phyloP scores from a whole-genome alignment of 352 stramenopile genomes.

The Pythium insidiosum region DNA sequence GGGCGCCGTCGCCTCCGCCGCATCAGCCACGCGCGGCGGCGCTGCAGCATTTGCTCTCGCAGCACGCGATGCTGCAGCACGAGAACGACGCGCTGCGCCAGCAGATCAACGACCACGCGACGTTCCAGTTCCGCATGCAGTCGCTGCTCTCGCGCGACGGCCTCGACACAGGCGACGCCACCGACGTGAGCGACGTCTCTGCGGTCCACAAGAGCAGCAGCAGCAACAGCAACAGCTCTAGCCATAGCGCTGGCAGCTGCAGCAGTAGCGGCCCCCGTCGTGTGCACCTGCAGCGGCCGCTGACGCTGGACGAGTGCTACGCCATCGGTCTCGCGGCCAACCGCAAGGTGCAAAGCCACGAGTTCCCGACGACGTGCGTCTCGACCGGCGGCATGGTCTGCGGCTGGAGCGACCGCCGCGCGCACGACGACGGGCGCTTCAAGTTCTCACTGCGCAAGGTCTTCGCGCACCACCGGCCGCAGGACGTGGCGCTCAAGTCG shows the following conservation, averaged over 20 bases:
- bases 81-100: slow-evolving; percentile 16
- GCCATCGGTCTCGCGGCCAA: background rate
- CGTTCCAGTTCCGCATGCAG: slow-evolving; percentile 23
- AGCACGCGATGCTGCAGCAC: slow-evolving; percentile 11
- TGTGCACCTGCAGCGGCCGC: too few relatives aligned
- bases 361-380: background rate
- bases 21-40: background rate
- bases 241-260: too few relatives aligned
- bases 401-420: slow-evolving; percentile 14
- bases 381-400: background rate
- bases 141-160: too few relatives aligned
- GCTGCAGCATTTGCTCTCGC: slow-evolving; percentile 15
- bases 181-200: background rate
- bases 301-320: slow-evolving; percentile 4
- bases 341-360: slow-evolving; percentile 8
- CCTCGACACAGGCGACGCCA: slow-evolving; percentile 7
- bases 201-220: too few relatives aligned
- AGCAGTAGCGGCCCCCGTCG: too few relatives aligned
- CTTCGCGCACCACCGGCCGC: slow-evolving; percentile 1
- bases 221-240: too few relatives aligned
- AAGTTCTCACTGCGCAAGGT: slow-evolving; percentile 16
- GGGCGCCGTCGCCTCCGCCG: slow-evolving; percentile 8
- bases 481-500: background rate
- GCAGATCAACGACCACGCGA: slow-evolving; percentile 11
- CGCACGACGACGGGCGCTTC: slow-evolving; percentile 9